Evolutionary conservation across 345 rosid genomes (phyloP).

Genomic region (Stellera chamaejasme): DNA sequence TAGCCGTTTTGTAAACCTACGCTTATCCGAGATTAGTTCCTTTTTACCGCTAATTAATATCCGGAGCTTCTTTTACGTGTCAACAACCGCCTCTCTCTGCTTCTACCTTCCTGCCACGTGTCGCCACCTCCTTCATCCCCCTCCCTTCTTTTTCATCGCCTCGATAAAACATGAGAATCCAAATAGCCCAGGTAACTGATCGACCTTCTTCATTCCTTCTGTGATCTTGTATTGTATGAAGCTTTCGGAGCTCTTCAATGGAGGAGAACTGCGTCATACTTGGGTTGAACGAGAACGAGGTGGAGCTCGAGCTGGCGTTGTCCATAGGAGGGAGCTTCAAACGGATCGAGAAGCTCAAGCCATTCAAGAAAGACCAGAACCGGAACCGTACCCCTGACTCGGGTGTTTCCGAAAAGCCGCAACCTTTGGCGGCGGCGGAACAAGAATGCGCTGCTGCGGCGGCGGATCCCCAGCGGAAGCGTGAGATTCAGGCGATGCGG

Average conservation of each 20-base stretch:
- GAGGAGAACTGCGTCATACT: conserved; percentile 19
- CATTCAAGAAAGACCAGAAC: conserved; percentile 7
- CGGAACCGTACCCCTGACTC: not conserved
- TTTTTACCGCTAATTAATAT: conserved; percentile 6
- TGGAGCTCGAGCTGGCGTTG: conserved; percentile 54
- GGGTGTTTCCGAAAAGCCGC: not conserved
- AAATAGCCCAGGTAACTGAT: not conserved
- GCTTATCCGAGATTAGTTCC: conserved; percentile 29
- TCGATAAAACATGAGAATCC: conserved; percentile 4
- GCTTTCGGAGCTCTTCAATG: conserved; percentile 3
- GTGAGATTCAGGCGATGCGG: conserved; percentile 29
- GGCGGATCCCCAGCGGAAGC: conserved; percentile 17
- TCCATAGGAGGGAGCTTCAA: conserved; percentile 47
- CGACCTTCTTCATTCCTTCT: not conserved
- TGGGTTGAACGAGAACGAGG: conserved; percentile 22
- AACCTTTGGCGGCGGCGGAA: not conserved
- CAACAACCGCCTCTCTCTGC: conserved; percentile 12
- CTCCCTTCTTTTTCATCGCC: conserved; percentile 9
- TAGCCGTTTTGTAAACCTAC: conserved; percentile 10
- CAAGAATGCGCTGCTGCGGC: not conserved
- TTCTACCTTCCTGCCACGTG: conserved; percentile 32
- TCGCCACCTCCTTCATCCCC: conserved; percentile 7
- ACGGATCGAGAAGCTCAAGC: conserved; percentile 21
- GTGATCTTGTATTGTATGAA: not conserved
- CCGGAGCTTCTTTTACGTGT: conserved; percentile 28